Evolutionary conservation across 345 rosid species (phyloP).

Genomic region (Populus ilicifolia): DNA sequence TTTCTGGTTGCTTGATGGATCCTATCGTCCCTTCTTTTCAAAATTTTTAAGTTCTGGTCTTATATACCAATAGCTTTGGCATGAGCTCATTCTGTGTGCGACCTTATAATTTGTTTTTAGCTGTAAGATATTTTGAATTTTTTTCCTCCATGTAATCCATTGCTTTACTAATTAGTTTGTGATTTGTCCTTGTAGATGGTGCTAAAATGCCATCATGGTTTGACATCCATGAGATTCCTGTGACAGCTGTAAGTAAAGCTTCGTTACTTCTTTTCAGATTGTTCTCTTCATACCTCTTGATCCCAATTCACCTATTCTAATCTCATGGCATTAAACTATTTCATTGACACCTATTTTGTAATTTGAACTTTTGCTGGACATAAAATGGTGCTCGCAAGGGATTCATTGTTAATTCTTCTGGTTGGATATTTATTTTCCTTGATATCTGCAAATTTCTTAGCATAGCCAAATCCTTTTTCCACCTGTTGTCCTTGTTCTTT

Average conservation of each 20-base stretch:
- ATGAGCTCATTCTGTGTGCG: background rate
- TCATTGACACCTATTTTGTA: background rate
- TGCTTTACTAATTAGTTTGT: background rate
- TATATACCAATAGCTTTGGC: background rate
- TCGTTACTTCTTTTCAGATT: background rate
- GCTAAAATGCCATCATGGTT: slow-evolving; percentile 94
- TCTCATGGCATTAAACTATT: background rate
- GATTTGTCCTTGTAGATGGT: slow-evolving; percentile 55
- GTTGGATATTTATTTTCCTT: too few species aligned
- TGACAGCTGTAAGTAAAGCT: slow-evolving; percentile 55
- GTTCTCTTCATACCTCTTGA: background rate
- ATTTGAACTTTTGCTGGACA: background rate
- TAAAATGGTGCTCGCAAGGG: background rate
- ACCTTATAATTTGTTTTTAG: background rate
- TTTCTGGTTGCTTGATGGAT: background rate
- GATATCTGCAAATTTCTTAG: background rate
- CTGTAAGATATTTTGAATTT: background rate
- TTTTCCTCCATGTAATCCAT: background rate
- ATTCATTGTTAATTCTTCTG: background rate
- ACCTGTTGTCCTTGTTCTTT: background rate
- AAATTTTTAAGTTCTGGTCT: background rate
- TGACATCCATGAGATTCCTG: slow-evolving; percentile 80
- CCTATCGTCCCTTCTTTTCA: background rate
- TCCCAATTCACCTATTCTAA: background rate
- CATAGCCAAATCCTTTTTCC: too few species aligned